Percentiles rank a stretch among this genome's conserved stretches.
Evolutionary conservation across 805 yeast species (phyloP).

Genomic region (Vanderwaltozyma yarrowii): DNA sequence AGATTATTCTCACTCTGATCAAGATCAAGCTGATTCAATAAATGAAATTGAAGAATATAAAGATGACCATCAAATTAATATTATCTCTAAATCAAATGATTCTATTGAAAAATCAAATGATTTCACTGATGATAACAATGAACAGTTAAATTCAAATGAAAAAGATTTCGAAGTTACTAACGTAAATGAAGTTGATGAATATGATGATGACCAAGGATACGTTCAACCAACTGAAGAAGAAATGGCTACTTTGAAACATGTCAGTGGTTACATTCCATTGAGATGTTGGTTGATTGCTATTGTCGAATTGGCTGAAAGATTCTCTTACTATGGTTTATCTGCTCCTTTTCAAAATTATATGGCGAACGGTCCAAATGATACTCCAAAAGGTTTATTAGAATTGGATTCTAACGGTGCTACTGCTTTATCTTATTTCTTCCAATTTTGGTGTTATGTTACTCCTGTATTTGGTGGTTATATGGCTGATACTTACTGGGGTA

Average conservation of each 20-base stretch:
- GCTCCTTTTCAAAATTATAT: conserved; percentile 74
- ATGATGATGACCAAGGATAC: conserved; percentile 5
- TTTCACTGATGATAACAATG: no score
- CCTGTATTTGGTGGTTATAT: conserved; percentile 70
- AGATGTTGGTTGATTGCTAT: conserved; percentile 44
- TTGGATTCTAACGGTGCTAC: conserved; percentile 56
- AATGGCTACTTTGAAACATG: conserved; percentile 20
- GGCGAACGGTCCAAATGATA: conserved; percentile 41
- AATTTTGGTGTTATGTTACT: conserved; percentile 74
- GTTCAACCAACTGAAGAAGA: conserved; percentile 25
- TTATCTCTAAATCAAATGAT: no score
- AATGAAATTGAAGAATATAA: no score
- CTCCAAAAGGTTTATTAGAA: conserved; percentile 44
- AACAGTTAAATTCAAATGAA: no score
- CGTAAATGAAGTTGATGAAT: conserved; percentile 1
- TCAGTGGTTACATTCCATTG: conserved; percentile 38
- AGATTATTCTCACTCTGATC: no score
- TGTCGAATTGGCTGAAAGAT: conserved; percentile 74
- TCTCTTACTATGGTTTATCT: conserved; percentile 68
- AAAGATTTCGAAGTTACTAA: no score
- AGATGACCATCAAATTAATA: no score
- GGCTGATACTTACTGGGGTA: conserved; percentile 68
- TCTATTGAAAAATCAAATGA: no score
- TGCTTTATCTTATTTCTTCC: conserved; percentile 64
- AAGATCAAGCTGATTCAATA: no score